Base-by-base conservation (phyloP, 352 stramenopile genomes). In the Globisporangium nunn region DNA sequence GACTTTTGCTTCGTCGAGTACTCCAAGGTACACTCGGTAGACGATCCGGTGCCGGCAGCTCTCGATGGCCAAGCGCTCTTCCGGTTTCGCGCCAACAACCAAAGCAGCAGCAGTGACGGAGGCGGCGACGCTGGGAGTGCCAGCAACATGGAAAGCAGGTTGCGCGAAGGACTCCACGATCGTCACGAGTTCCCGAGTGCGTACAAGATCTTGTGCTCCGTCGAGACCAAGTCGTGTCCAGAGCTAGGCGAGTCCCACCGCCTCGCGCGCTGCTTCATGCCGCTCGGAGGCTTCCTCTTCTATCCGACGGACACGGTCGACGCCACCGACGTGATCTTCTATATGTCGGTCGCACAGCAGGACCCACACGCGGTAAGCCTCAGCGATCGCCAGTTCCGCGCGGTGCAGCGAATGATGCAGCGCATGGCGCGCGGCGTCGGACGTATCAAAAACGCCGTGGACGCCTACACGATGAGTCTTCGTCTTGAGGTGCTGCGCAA, bases 1-100 rank as follows among this genome's bases (percentile, higher is more conserved):
- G 83, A 93, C 57, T 64, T 93, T 23, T 90, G 83, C 52, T 59
- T 91, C 0, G 67, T 84, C 17, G 77, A 91, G 66, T 91, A 89
- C 57, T 78, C 76, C 11, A 82, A 82, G 40, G 72, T 81, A 5
- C 62, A 74, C 43, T 76, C 74, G 5, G 73, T 78, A 39, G 78
- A 85, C 47, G 76, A 87, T 43, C 52, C 78, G 0, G 15, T 52
- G 52, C 50, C 70, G 63, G 51, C 68, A 66, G 50, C 59, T 51
- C 4, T 37, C 15, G 31, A 64, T 15, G 58, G 52, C 45, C 31
- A 59, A 31, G 33, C 57, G 51, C 57, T 58, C 50, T 59, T 64
- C 46, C 40, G 33, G 4, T 37, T 64, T 17, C 57, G 50, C 52
- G 23, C 50, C 54, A 78, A 77, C 50, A 81, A 84, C 50, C 66